Percentiles rank a stretch among this genome's conserved stretches.
phyloP scores from a whole-genome alignment of 306 rosid species.

The Lagenaria siceraria region DNA sequence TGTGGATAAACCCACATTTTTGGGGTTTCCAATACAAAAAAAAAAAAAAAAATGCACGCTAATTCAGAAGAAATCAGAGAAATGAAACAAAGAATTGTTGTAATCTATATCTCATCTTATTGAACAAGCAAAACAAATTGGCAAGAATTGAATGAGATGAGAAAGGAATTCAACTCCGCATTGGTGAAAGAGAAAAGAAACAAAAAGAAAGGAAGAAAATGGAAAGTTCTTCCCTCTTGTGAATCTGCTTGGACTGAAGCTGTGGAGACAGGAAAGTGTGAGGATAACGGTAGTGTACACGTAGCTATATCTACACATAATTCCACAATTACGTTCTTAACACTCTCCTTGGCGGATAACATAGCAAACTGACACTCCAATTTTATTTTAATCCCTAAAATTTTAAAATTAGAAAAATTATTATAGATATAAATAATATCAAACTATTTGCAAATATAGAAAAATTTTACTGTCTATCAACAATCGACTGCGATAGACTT shows the following conservation, averaged over 20 bases:
- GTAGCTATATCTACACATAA: neutral
- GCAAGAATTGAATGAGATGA: neutral
- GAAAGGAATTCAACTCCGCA: neutral
- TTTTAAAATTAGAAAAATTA: too few relatives aligned
- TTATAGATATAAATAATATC: too few relatives aligned
- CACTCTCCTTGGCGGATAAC: too few relatives aligned
- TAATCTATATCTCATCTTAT: neutral
- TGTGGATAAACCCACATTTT: constrained; percentile 38
- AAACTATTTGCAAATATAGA: too few relatives aligned
- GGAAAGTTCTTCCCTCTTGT: neutral
- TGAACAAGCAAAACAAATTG: neutral
- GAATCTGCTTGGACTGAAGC: constrained; percentile 1
- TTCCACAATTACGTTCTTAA: neutral
- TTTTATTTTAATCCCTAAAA: too few relatives aligned
- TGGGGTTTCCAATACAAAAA: constrained; percentile 11
- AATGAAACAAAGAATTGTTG: neutral
- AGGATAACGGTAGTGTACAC: neutral
- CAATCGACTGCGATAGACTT: too few relatives aligned
- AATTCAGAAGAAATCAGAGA: neutral
- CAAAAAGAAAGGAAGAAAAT: neutral
- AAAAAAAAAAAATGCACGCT: neutral
- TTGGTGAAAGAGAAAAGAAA: neutral
- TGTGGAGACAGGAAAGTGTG: neutral
- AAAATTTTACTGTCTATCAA: too few relatives aligned
- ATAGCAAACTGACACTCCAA: too few relatives aligned